Conservation (phyloP, 1,139 yeast genomes). For the Pichia sp. region DNA sequence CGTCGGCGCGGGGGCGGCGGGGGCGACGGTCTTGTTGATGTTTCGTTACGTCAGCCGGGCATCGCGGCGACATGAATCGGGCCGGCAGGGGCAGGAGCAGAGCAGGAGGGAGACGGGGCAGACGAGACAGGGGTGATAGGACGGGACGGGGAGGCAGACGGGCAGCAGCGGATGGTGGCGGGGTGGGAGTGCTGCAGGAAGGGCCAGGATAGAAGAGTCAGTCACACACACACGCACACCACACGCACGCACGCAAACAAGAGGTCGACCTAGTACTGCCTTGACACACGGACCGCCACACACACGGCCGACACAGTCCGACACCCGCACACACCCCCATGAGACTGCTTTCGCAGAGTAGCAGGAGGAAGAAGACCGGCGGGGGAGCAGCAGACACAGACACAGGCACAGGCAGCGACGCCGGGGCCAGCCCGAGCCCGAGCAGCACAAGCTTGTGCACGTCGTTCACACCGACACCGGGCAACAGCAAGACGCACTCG, state of each 20-base stretch:
- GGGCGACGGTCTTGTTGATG: too few relatives aligned
- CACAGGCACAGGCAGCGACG: too few relatives aligned
- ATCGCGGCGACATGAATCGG: neutral
- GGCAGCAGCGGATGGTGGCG: too few relatives aligned
- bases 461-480: neutral
- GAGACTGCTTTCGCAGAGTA: neutral
- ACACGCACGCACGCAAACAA: neutral
- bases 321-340: neutral
- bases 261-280: too few relatives aligned
- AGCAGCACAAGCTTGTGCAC: too few relatives aligned
- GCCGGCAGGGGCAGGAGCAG: neutral
- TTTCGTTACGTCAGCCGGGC: too few relatives aligned
- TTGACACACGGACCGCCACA: too few relatives aligned
- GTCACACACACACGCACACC: neutral
- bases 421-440: too few relatives aligned
- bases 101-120: neutral
- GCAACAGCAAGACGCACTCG: neutral
- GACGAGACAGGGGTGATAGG: neutral
- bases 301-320: neutral
- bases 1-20: too few relatives aligned
- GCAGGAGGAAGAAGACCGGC: neutral
- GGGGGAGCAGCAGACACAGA: too few relatives aligned
- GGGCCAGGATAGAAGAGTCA: neutral
- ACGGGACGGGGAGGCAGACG: neutral
- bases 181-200: too few relatives aligned